phyloP scores from a whole-genome alignment of 208 protist genomes.

The Trypanosoma caninum region DNA sequence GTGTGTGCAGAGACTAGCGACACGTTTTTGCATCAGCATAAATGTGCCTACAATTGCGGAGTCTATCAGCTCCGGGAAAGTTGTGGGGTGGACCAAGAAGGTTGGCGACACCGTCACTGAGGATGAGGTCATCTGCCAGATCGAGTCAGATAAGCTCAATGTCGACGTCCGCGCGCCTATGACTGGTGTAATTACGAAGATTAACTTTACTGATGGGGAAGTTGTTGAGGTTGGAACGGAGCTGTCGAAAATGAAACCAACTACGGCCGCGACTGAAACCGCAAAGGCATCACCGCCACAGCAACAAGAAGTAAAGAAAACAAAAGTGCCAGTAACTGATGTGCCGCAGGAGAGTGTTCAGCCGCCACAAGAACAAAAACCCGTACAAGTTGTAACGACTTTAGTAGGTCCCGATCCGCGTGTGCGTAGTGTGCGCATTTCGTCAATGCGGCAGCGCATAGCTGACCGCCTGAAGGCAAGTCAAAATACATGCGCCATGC shows the following conservation, averaged over 20 bases:
- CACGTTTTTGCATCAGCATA: constrained; percentile 89
- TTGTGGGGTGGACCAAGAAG: constrained; percentile 94
- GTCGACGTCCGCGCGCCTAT: constrained; percentile 94
- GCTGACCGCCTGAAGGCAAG: constrained; percentile 97
- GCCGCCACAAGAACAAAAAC: constrained; percentile 20
- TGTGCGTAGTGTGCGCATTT: constrained; percentile 88
- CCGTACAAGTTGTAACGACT: constrained; percentile 12
- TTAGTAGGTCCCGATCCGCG: constrained; percentile 64
- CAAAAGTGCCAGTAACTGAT: constrained; percentile 20
- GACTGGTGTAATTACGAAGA: constrained; percentile 91
- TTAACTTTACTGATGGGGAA: constrained; percentile 83
- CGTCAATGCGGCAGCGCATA: constrained; percentile 94
- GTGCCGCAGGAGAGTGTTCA: too few relatives aligned
- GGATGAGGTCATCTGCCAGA: constrained; percentile 96
- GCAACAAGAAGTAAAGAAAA: constrained; percentile 14
- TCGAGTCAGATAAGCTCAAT: constrained; percentile 99
- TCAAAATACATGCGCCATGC: constrained; percentile 98
- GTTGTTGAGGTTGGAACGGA: constrained; percentile 90
- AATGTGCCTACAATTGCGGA: constrained; percentile 97
- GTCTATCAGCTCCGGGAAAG: constrained; percentile 97
- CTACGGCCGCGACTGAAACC: neutral
- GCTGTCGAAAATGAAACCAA: constrained; percentile 89
- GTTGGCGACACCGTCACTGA: constrained; percentile 94
- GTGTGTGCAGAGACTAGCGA: constrained; percentile 33
- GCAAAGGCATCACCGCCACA: neutral